Evolutionary conservation across 1,284 basidiomycete species (phyloP), one percentile per base, ranked within the genome.

Genomic region (Malassezia globosa): DNA sequence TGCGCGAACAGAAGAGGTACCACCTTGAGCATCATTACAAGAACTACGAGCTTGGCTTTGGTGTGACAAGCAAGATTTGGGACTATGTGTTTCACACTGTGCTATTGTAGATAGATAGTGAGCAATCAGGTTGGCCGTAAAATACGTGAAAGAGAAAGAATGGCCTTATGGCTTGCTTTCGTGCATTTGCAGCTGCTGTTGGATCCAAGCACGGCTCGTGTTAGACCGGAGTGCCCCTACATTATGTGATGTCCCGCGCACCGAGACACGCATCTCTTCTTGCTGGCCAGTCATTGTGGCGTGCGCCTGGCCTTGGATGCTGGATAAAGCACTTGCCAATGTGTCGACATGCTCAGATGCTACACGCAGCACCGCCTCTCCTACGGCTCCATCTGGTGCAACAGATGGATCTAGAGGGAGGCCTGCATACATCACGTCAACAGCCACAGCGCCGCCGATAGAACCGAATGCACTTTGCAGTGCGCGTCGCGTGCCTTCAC

Each of bases 21-120:
- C 92, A 99, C 68, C 80, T 99, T 58, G 88, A 88, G n/a, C 90
- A 96, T 70, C 92, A 96, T 73, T 95, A 70, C 61, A 65, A 65
- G 73, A 75, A 95, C 77, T 94, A 87, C 70, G 89, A 96, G 71
- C 82, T 95, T 40, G 92, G 89, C n/a, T 97, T 92, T 66, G 92
- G 92, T 40, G 92, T 97, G 18, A 96, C 75, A 76, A 83, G 82
- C 74, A 92, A 92, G 75, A 76, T 97, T 37, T 97, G 92, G 92
- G 92, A 96, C 72, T 77, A 81, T 66, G 80, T 92, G 21, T 96
- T 95, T 74, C 83, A 82, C 69, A 95, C 90, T 4, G 77, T 59
- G 27, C 61, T 72, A 14, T 11, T 31, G 29, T 31, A 31, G 29
- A 31, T 31, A 31, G 29, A 31, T 11, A 31, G 29, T 11, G 11